A percentile compares a stretch with the other conserved stretches of the same genome.
These are phyloP conservation scores for Jatropha podagrica DNA, from an alignment of 441 rosid species.

Conservation along the genomic window DNA sequence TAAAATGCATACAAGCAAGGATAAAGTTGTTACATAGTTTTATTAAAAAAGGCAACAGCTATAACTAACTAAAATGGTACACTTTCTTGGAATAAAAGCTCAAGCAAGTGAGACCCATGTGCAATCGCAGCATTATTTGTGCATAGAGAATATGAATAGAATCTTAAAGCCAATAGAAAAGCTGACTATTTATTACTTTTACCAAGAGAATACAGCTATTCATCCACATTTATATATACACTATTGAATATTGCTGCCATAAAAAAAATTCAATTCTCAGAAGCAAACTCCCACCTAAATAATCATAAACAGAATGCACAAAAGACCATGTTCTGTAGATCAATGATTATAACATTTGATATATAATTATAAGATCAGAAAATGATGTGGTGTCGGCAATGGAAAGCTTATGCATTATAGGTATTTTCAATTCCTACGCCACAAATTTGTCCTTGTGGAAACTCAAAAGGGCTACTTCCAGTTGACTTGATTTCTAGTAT, in stretches of 20 bases:
- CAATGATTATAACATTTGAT: neutral
- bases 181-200: neutral
- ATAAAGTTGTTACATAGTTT: neutral
- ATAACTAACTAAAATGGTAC: neutral
- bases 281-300: neutral
- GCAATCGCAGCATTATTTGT: neutral
- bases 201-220: neutral
- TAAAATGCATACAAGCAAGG: neutral
- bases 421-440: neutral
- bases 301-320: neutral
- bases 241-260: neutral
- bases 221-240: neutral
- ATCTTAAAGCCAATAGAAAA: constrained; percentile 2
- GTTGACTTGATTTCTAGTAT: neutral
- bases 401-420: neutral
- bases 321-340: neutral
- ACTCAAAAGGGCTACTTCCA: neutral
- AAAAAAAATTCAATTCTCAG: neutral
- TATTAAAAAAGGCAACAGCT: neutral
- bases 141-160: neutral
- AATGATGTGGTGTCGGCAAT: neutral
- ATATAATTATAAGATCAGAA: neutral
- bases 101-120: neutral
- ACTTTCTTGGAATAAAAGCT: neutral
- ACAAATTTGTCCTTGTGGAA: neutral